Percentiles rank a stretch among this genome's conserved stretches.
phyloP scores from a whole-genome alignment of 2,329 filamentous ascomycete species.

The Lachnellula arida region DNA sequence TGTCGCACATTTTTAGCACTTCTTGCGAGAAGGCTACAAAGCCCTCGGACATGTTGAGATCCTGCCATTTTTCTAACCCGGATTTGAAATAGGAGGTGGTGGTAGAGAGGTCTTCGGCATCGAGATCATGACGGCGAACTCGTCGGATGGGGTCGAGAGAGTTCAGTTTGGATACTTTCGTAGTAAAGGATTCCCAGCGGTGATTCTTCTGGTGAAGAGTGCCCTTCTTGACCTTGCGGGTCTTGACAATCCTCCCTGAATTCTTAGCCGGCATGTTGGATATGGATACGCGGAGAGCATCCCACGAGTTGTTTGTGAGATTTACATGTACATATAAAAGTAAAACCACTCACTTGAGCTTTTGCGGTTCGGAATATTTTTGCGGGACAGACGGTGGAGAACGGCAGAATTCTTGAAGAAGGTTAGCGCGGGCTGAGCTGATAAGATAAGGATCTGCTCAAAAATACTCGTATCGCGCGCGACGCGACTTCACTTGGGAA shows the following conservation, averaged over 20 bases:
- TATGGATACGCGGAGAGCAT: slow-evolving; percentile 25
- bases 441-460: slow-evolving; percentile 4
- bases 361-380: slow-evolving; percentile 8
- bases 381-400: slow-evolving; percentile 5
- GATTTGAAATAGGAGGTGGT: slow-evolving; percentile 84
- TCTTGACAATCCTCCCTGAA: slow-evolving; percentile 64
- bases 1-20: slow-evolving; percentile 76
- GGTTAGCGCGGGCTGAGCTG: slow-evolving; percentile 15
- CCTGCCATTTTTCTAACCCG: slow-evolving; percentile 81
- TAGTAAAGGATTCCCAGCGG: slow-evolving; percentile 85
- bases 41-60: slow-evolving; percentile 80
- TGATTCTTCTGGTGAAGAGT: slow-evolving; percentile 78
- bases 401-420: slow-evolving; percentile 8
- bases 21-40: slow-evolving; percentile 76
- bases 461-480: not conserved
- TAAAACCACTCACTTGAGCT: not conserved
- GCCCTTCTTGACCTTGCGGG: slow-evolving; percentile 62
- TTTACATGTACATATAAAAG: not conserved
- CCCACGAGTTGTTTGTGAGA: not conserved
- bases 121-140: slow-evolving; percentile 79
- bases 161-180: slow-evolving; percentile 85
- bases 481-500: not conserved
- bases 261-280: slow-evolving; percentile 56
- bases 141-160: slow-evolving; percentile 86
- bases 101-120: slow-evolving; percentile 69